Base-by-base conservation (phyloP, 129 eudicot species). In the Deinandra increscens region DNA sequence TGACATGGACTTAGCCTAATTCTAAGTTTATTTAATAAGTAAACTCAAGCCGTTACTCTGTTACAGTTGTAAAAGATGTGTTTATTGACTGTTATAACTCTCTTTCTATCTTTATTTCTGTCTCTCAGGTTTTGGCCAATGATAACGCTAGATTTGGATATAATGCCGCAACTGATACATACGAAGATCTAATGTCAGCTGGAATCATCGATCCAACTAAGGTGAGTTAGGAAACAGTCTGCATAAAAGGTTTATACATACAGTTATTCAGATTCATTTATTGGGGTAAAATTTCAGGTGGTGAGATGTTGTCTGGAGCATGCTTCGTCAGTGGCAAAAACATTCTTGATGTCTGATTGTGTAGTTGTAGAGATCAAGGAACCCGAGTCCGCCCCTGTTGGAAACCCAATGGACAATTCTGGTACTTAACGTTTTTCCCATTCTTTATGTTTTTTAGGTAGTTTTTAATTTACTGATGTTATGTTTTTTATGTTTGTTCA, bases 351-450 rank as follows among this genome's bases (percentile, higher is more conserved):
- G 95, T 91, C 97, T 0, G 97, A 91, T 60, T 85, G 95, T 76
- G 97, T 91, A 23, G 97, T 91, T 9, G 96, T 91, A 33, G 96
- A 91, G 84, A 91, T 91, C 49, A 91, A 91, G 81, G 97, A 87
- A 81, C 90, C 95, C 29, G 97, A 85, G 69, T 77, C 90, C 1
- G 83, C 39, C 10, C 62, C 77, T 69, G 85, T 80, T 7, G 91
- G 81, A 43, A 87, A 78, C 86, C 96, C 97, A 3, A 91, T 85
- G 96, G 95, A 87, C 74, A 91, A 87, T 69, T 87, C 96, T 54
- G 95, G 91, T 58, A 58, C 41, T 26, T 56, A 56, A 56, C n/a
- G n/a, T n/a, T n/a, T n/a, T n/a, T n/a, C n/a, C n/a, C n/a, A n/a
- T n/a, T n/a, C n/a, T n/a, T n/a, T 19, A 19, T 59, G 20, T 6